Evolutionary conservation across 2,329 filamentous ascomycete genomes (phyloP), one percentile per base, ranked within the genome.

Genomic region (Alternaria solani): DNA sequence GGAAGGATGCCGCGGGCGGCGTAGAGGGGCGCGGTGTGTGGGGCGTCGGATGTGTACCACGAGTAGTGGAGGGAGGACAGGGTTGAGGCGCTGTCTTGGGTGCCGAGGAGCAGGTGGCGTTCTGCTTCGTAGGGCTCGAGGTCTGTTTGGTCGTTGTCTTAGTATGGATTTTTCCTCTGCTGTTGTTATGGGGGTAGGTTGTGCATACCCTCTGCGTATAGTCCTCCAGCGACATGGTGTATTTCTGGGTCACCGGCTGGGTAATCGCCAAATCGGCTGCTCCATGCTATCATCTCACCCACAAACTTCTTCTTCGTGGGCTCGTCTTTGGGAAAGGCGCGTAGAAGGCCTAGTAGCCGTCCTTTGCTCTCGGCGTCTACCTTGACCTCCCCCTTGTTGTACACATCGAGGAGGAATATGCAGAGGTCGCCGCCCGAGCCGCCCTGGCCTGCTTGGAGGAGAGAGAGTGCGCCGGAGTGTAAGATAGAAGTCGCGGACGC

Each of bases 101-200:
- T 98, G 62, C 95, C 96, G 39, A 97, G 85, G 49, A 94, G 80
- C 56, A 99, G 85, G 79, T 99, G 95, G 69, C 89, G 87, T 80
- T 99, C 96, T 14, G 96, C 95, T 61, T 97, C 94, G 83, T 97
- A 96, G 26, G 90, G 87, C 63, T 97, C 93, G 78, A 94, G 91
- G 71, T 97, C 94, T 88, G 65, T 57, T 6, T n/a, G 7, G 6
- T 1, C 1, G 0, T 41, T 12, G 14, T 6, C 4, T 49, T 8
- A 49, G 18, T 38, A 44, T 14, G 2, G 20, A n/a, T n/a, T n/a
- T n/a, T 23, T 23, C 2, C 11, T n/a, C 18, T 30, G 2, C 11
- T 41, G 4, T 7, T 12, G 9, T 7, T 20, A 9, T 18, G 1
- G 7, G 26, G 14, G 7, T 32, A 32, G 7, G 9, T 2, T 42